phyloP scores from a whole-genome alignment of 2,329 filamentous ascomycete species.

The Fusarium pseudocircinatum region DNA sequence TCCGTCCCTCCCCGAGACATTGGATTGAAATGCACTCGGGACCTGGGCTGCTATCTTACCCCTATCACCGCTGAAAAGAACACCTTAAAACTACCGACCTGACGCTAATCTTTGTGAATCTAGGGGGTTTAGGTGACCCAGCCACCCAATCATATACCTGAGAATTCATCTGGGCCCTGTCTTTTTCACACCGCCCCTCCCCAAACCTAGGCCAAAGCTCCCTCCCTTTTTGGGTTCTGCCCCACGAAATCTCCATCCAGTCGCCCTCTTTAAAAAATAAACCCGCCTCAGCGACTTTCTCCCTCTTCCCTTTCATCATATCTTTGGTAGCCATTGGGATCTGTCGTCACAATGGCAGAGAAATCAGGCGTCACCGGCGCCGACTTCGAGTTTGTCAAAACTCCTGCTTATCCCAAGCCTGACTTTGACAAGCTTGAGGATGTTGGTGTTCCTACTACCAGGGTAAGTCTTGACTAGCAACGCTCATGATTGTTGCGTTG shows the following conservation, averaged over 20 bases:
- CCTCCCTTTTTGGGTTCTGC: slow-evolving; percentile 29
- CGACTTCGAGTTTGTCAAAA: slow-evolving; percentile 56
- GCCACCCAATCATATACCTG: slow-evolving; percentile 9
- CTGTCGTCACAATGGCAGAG: slow-evolving; percentile 49
- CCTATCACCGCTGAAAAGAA: slow-evolving; percentile 21
- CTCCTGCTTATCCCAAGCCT: slow-evolving; percentile 54
- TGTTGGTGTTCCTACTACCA: slow-evolving; percentile 55
- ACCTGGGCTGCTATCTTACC: neutral
- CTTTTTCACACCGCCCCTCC: slow-evolving; percentile 36
- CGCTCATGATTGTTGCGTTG: slow-evolving; percentile 19
- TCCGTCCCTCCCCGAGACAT: slow-evolving; percentile 11
- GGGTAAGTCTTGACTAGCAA: slow-evolving; percentile 41
- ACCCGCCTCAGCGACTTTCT: slow-evolving; percentile 16
- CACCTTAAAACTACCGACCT: slow-evolving; percentile 29
- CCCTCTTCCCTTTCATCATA: slow-evolving; percentile 23
- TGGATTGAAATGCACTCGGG: slow-evolving; percentile 7
- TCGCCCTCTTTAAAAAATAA: slow-evolving; percentile 33
- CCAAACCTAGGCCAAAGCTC: slow-evolving; percentile 27
- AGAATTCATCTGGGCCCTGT: slow-evolving; percentile 2
- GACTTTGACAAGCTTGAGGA: slow-evolving; percentile 77
- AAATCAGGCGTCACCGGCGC: slow-evolving; percentile 44
- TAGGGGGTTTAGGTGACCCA: neutral
- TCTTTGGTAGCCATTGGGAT: slow-evolving; percentile 42
- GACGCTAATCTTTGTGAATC: slow-evolving; percentile 19
- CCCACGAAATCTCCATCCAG: slow-evolving; percentile 30